Evolutionary conservation across 345 rosid species (phyloP), one percentile per base, ranked within the genome.

Genomic region (Camelina sativa): DNA sequence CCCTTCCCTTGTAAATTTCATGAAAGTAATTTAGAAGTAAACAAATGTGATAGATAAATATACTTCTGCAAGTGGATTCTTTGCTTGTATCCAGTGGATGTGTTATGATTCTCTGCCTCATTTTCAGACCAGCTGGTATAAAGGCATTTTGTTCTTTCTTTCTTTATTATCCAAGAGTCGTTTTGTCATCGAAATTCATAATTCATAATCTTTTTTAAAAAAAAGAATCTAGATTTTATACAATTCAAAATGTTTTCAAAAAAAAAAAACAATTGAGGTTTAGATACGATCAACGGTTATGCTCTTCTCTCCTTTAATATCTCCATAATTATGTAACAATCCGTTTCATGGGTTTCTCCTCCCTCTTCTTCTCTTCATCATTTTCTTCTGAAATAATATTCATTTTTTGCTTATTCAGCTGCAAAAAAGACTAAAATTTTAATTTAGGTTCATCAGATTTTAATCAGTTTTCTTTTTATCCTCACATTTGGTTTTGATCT

Each of bases 51-150:
- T 23, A 22, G 1, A 72, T 23, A 15, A 1, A 52, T 52, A 25
- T 7, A 5, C 37, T 0, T 75, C 23, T 67, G 5, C 17, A n/a
- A 0, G 66, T 63, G 60, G 73, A 77, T 77, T 65, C 77, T 72
- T 77, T 23, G 72, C 77, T 77, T 72, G 73, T 41, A 65, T 20
- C 57, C 20, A 77, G 11, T 65, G 80, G 50, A 28, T 71, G 28
- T 76, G 55, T 63, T 37, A 35, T 63, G 67, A 71, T 71, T 59
- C 77, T 66, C 56, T 59, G 77, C 68, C 81, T 77, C 64, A 41
- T 65, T 71, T 77, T 72, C 76, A 41, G 57, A 72, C 81, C 77
- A 77, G 58, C 81, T 77, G 80, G 28, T 77, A 0, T 6, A 64
- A 69, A 64, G 15, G 32, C 30, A 2, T 77, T 65, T 58, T 60